These are phyloP conservation scores for Aspergillus carlsbadensis DNA, from an alignment of 495 filamentous ascomycete species.

Conservation along the genomic window DNA sequence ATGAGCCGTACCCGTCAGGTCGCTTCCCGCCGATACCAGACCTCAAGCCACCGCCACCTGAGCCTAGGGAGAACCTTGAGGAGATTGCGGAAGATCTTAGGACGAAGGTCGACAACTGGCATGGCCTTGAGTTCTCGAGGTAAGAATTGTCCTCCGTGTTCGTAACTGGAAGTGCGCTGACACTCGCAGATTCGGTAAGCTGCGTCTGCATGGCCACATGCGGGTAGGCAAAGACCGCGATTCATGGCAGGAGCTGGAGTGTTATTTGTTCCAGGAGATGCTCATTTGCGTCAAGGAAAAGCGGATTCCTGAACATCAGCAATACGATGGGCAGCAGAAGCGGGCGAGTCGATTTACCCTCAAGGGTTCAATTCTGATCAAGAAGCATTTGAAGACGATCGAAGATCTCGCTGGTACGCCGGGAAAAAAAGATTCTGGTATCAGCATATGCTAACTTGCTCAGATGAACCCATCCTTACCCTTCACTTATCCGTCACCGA, in stretches of 20 bases:
- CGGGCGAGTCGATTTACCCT: constrained; percentile 76
- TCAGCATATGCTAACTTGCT: constrained; percentile 8
- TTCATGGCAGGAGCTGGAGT: constrained; percentile 98
- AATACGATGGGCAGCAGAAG: constrained; percentile 52
- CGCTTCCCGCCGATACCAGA: constrained; percentile 35
- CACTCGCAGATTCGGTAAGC: constrained; percentile 76
- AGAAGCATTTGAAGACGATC: constrained; percentile 93
- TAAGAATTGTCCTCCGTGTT: constrained; percentile 35
- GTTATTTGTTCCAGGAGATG: constrained; percentile 97
- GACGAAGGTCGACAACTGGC: constrained; percentile 93
- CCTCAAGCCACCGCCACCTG: constrained; percentile 33
- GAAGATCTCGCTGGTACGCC: constrained; percentile 60
- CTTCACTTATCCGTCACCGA: constrained; percentile 90
- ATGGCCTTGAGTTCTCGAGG: constrained; percentile 93
- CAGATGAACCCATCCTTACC: constrained; percentile 82
- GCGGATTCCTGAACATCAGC: constrained; percentile 58
- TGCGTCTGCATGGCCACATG: constrained; percentile 87
- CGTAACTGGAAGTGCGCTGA: constrained; percentile 9
- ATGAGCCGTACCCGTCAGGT: constrained; percentile 36
- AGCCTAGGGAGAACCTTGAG: constrained; percentile 67
- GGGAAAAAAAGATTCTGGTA: not conserved
- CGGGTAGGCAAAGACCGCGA: constrained; percentile 94
- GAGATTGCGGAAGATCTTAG: constrained; percentile 86
- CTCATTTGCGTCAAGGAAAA: constrained; percentile 99
- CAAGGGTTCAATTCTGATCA: constrained; percentile 97